Base-by-base conservation (phyloP, 352 stramenopile species). In the Pythium phragmiticola region DNA sequence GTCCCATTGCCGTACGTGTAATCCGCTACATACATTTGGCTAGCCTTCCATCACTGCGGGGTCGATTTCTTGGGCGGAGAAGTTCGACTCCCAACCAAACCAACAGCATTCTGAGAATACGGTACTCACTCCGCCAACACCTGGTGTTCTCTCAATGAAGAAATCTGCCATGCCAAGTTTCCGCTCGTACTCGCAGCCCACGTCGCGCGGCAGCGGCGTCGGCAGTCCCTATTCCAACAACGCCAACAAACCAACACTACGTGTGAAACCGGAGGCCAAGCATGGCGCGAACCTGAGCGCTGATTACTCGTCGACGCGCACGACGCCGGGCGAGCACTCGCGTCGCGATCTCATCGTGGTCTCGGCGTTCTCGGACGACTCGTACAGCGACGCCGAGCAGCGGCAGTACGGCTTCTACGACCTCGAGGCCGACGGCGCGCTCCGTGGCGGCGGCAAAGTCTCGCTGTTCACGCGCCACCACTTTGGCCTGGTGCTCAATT, bases 401-500 rank as follows among this genome's bases (percentile, higher is more conserved):
- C 75, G 57, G 34, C 76, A 86, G 68, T 89, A 74, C 56, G 58
- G 57, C 12, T 84, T 84, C 64, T 90, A 88, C 60, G 77, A 84
- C 49, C 75, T 90, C 7, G 74, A 90, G 69, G 57, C 65, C 8
- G 80, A 90, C 42, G 83, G 82, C 45, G 79, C 86, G 28, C 56
- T 95, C 37, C 79, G 86, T 28, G 57, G 69, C 16, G 86, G 86
- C 34, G 84, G 84, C 46, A 66, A 72, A 26, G 66, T 81, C 51
- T 46, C 65, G 47, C 72, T 95, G 16, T 67, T 80, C 49, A 77
- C 72, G n/a, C 65, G 75, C 33, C 60, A 63, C 3, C 74, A 70
- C 2, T 45, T 84, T n/a, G 87, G 87, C 0, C 54, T 95, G 8
- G 52, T 95, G 42, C 51, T 91, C 42, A 88, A 92, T 55, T 93